These are phyloP conservation scores for Amanita thiersii DNA, from an alignment of 768 basidiomycete species.

Conservation along the genomic window DNA sequence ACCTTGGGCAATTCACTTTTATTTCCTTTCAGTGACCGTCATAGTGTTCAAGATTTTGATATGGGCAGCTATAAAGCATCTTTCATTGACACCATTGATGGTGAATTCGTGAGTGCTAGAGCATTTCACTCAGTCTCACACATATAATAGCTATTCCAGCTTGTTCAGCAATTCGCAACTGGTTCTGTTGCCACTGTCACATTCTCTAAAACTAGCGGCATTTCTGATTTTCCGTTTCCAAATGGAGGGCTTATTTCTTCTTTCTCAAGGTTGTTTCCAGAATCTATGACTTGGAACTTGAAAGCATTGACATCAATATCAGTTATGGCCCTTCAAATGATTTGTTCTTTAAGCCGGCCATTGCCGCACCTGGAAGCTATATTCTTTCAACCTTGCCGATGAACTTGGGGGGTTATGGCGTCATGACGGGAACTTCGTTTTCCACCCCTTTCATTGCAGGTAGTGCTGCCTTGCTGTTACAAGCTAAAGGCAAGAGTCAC, in stretches of 20 bases:
- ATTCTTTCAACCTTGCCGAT: conserved; percentile 39
- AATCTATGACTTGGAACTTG: neutral
- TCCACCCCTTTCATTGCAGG: conserved; percentile 40
- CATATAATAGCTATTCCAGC: conserved; percentile 24
- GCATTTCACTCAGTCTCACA: too few relatives aligned
- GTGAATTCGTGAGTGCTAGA: conserved; percentile 46
- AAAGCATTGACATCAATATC: neutral
- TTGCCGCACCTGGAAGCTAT: conserved; percentile 46
- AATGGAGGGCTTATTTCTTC: conserved; percentile 47
- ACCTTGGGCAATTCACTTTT: neutral
- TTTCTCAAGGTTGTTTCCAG: conserved; percentile 30
- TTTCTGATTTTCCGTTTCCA: conserved; percentile 36
- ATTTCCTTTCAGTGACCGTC: conserved; percentile 32
- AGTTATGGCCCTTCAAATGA: conserved; percentile 57
- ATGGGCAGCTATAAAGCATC: conserved; percentile 40
- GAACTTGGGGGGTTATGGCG: conserved; percentile 28
- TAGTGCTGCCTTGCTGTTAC: conserved; percentile 29
- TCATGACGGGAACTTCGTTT: conserved; percentile 38
- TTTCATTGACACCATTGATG: conserved; percentile 47
- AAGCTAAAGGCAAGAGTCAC: conserved; percentile 26
- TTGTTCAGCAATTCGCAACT: conserved; percentile 42
- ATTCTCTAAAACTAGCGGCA: conserved; percentile 40
- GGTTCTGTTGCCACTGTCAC: conserved; percentile 32
- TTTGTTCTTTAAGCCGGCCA: conserved; percentile 45
- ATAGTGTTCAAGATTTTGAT: conserved; percentile 31